Base-by-base conservation (phyloP, 148 eudicot species). In the Pouteria glomerata region DNA sequence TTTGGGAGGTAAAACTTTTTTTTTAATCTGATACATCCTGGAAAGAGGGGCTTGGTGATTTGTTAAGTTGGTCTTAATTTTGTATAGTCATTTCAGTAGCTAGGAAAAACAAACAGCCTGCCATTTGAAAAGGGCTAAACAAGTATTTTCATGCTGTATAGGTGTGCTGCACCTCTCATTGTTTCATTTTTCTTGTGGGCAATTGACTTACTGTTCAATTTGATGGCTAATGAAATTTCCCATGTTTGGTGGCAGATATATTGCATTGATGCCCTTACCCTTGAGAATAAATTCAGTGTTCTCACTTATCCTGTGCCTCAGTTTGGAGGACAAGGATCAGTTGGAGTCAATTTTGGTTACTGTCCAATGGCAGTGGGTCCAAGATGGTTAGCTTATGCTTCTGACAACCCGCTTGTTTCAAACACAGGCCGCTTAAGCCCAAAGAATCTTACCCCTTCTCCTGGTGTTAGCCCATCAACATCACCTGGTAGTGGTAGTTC, bases 361-460 rank as follows among this genome's bases (percentile, higher is more conserved):
- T 84, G 86, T 63, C 86, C 86, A 56, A 71, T 83, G 81, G 86
- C 79, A 51, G 73, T 83, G 55, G 86, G 86, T 58, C 74, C 86
- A 8, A 83, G 86, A 68, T 83, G 86, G 86, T 71, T 83, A 57
- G 79, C 86, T 57, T 83, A 83, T 77, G 79, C 81, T 51, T 75
- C 83, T 35, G 74, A 77, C 57, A 78, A 72, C 26, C 66, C 75
- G 11, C 69, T 77, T 27, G 37, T 71, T 29, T 66, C 78, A 48
- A 80, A 63, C 37, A 71, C 81, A 0, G 82, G 72, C 8, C 82
- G 72, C 52, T 64, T 80, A 45, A 83, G 79, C 72, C 83, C 86
- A 13, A 82, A 80, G 70, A 71, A 70, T 70, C 77, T 80, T 63
- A 76, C 70, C 37, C 76, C 80, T 47, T 71, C 84, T 64, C 80